phyloP scores from a whole-genome alignment of 352 stramenopile species.

The Blastocystis hominis region DNA sequence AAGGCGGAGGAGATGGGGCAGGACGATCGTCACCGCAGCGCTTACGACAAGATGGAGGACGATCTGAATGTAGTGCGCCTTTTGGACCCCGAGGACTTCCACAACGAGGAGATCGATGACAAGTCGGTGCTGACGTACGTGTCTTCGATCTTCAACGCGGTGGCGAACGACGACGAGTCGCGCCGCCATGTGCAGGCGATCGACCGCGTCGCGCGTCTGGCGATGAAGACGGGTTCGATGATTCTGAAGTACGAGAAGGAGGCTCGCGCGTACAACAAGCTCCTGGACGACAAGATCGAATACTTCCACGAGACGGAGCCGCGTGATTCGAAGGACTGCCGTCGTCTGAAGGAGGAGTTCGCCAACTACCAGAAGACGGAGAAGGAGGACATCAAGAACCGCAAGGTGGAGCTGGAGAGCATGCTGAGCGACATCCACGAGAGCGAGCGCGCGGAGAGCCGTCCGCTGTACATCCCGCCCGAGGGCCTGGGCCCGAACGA shows the following conservation, averaged over 20 bases:
- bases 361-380: constrained; percentile 22
- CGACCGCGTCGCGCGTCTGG: constrained; percentile 30
- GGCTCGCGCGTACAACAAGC: constrained; percentile 7
- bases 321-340: constrained; percentile 17
- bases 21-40: not conserved
- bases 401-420: constrained; percentile 21
- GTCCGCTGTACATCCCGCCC: constrained; percentile 36
- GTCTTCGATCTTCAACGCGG: constrained; percentile 49
- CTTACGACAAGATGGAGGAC: constrained; percentile 31
- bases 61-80: constrained; percentile 9
- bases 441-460: constrained; percentile 38
- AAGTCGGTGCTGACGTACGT: constrained; percentile 56
- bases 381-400: constrained; percentile 40
- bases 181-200: constrained; percentile 37
- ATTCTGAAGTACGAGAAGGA: constrained; percentile 53
- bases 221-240: constrained; percentile 1
- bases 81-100: constrained; percentile 53
- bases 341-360: constrained; percentile 36
- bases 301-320: constrained; percentile 47
- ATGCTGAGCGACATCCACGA: constrained; percentile 45
- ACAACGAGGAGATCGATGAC: constrained; percentile 55
- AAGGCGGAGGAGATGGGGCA: not conserved
- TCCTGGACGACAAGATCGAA: constrained; percentile 16
- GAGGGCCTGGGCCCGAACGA: constrained; percentile 46
- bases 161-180: constrained; percentile 43